Evolutionary conservation across 441 rosid species (phyloP), one percentile per base, ranked within the genome.

Genomic region (Eruca vesicaria): DNA sequence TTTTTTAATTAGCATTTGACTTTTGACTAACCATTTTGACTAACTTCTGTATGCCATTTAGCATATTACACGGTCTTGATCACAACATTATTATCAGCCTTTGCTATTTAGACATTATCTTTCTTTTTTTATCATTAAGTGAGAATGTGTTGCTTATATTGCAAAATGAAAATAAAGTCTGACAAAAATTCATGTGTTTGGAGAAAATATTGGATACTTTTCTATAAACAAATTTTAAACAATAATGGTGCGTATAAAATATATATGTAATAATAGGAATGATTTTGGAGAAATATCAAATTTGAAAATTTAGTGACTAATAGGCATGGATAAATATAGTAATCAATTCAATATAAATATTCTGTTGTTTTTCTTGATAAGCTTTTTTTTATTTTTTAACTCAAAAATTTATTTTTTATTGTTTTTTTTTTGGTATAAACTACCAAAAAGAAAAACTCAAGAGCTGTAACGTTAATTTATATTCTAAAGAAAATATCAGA

Each of bases 251-350:
- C 55, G 60, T 48, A 32, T 33, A 32, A 33, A 60, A 0, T 50
- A 43, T 65, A 33, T 23, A 23, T 23, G 21, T 10, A 57, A 52
- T 18, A 63, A 76, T 11, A 18, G 9, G 0, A 69, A 18, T 9
- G 12, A 56, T 32, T 20, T 43, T 55, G 73, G 59, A 23, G 72
- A 65, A 70, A 16, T 64, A 66, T 66, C 33, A 19, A 29, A 48
- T 16, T 59, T 48, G 65, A 71, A n/a, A 56, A 45, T 64, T 63
- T 64, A 64, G 75, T 43, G 65, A 76, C 75, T 28, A 55, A 63
- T 55, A 76, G 33, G 61, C 36, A 18, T 23, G 61, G 23, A 59
- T 65, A 16, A 19, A 48, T n/a, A 48, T 58, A 50, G 69, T 71
- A 71, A 66, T 59, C 63, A 50, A 66, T 38, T n/a, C 59, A 26